Evolutionary conservation across 306 rosid species (phyloP), one percentile per base, ranked within the genome.

Genomic region (Dryas octopetala): DNA sequence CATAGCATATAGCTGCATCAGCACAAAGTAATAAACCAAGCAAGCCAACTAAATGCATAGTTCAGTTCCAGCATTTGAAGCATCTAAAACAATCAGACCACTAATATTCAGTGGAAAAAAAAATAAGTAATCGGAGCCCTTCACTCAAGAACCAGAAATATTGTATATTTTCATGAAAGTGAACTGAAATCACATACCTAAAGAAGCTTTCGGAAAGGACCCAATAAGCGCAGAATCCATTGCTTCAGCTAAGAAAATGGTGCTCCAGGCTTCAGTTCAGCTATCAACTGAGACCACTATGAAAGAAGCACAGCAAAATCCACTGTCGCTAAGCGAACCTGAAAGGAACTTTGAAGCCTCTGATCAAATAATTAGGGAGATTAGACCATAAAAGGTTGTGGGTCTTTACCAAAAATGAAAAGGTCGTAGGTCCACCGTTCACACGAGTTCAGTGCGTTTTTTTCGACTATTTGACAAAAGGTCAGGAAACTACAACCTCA

Each of bases 151-250:
- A 67, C 6, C 74, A 40, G 63, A 38, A 26, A 50, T 11, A 15
- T 7, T 7, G 32, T 2, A 7, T 16, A 45, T 14, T 32, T 72
- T 46, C 41, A 68, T 16, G 17, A 16, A 28, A 52, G 47, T 38
- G 40, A 76, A 79, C 63, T 32, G 47, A 65, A 61, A 47, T 23
- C 62, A 55, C 70, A 41, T 74, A 84, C 91, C 88, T 26, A 46
- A 44, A 68, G 72, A 47, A 67, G 82, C 79, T 73, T 50, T 78
- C 13, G 77, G 80, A 28, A 76, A 78, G 46, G 87, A 74, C 43
- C 83, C 77, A 71, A 81, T 55, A 73, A 80, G 77, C 79, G 78
- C 32, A 71, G 81, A 83, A 54, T 80, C 89, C 91, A 85, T 87
- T 57, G 62, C 74, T 76, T 50, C 66, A 44, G 52, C 28, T 15